Evolutionary conservation across 768 basidiomycete genomes (phyloP), one percentile per base, ranked within the genome.

Genomic region (Psilocybe cubensis): DNA sequence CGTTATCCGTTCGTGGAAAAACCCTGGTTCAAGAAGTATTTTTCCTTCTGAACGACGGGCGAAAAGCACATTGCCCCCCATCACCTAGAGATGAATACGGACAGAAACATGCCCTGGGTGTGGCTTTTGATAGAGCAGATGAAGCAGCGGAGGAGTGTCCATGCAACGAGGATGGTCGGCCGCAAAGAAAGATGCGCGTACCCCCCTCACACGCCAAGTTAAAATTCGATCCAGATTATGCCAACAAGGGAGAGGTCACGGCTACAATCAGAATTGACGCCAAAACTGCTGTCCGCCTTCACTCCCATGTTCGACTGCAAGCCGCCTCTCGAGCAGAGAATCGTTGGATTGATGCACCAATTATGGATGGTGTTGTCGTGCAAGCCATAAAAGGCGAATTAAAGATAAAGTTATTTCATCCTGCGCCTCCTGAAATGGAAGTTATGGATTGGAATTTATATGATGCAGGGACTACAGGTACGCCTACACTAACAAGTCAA

Each of bases 61-160:
- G 69, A 45, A 43, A 52, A 59, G 52, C 68, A 3, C 54, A 67
- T 3, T 63, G 68, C 12, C 66, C 64, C 0, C 40, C 57, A 2
- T 62, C 74, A 5, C 54, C 68, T 0, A 61, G 70, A 0, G 60
- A 70, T 40, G 64, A 67, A n/a, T 84, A 88, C 63, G 79, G 77
- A 1, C 81, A 82, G 61, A 83, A 82, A 50, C 79, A 85, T 29
- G 80, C 82, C 0, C 74, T 88, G 1, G 81, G 79, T 5, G 75
- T 88, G 25, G 79, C 79, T 1, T 86, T 86, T 55, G 87, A 88
- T 57, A 77, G 84, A 11, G 84, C 83, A 1, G 86, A 89, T 61
- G 87, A 88, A 62, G 87, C 86, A 4, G 80, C 80, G 1, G 85
- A 87, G 56, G 79, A 81, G 61, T 89, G 86, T 66, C 86, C 86